Percentiles rank a stretch among this genome's conserved stretches.
Evolutionary conservation across 2,329 filamentous ascomycete species (phyloP).

Genomic region (Cordyceps cateniannulata): DNA sequence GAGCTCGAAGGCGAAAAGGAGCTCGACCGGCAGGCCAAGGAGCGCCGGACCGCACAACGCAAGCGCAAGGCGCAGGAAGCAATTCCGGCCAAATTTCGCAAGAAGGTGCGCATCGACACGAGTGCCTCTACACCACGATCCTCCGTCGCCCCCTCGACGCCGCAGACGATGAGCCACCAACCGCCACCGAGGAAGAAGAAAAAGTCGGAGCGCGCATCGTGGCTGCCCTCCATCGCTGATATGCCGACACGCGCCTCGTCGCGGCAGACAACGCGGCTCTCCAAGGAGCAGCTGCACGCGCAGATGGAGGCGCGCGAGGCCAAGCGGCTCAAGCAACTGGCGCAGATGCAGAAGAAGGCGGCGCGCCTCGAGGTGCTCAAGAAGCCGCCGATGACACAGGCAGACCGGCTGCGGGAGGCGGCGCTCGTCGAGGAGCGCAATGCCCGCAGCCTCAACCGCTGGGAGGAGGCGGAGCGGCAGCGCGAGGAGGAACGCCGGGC

Average conservation of each 20-base stretch:
- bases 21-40: slow-evolving; percentile 68
- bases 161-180: slow-evolving; percentile 31
- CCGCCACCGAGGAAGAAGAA: slow-evolving; percentile 57
- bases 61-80: slow-evolving; percentile 78
- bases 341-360: slow-evolving; percentile 59
- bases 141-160: slow-evolving; percentile 25
- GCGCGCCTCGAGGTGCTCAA: slow-evolving; percentile 68
- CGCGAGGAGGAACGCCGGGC: slow-evolving; percentile 76
- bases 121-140: slow-evolving; percentile 23
- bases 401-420: slow-evolving; percentile 75
- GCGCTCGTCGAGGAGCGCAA: slow-evolving; percentile 79
- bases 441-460: slow-evolving; percentile 81
- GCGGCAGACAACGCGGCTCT: slow-evolving; percentile 50
- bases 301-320: slow-evolving; percentile 70
- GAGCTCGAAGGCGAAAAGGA: slow-evolving; percentile 85
- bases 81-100: slow-evolving; percentile 63
- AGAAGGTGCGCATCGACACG: slow-evolving; percentile 68
- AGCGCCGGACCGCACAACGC: slow-evolving; percentile 57
- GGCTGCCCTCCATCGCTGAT: slow-evolving; percentile 49
- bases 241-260: slow-evolving; percentile 53
- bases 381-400: slow-evolving; percentile 80
- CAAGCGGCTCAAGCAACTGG: slow-evolving; percentile 63
- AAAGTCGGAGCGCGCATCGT: slow-evolving; percentile 53
- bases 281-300: slow-evolving; percentile 57
- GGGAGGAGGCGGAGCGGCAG: slow-evolving; percentile 88